A percentile compares a stretch with the other conserved stretches of the same genome.
phyloP scores from a whole-genome alignment of 306 rosid genomes.

The Lathyrus tuberosus region DNA sequence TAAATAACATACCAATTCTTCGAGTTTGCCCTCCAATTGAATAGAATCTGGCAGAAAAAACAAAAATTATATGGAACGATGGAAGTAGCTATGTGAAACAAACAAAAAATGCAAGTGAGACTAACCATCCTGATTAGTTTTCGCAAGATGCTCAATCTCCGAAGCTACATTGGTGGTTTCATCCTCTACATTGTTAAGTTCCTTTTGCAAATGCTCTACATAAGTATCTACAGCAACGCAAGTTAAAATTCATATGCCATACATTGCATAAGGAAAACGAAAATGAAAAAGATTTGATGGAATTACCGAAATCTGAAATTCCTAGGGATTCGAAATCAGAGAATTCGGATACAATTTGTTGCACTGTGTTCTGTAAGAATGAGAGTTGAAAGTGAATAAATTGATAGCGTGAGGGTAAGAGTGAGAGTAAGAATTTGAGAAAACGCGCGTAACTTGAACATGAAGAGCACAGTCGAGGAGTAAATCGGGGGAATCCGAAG shows the following conservation, averaged over 20 bases:
- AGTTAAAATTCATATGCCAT: conserved; percentile 1
- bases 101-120: background rate
- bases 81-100: background rate
- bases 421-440: background rate
- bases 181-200: conserved; percentile 52
- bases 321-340: conserved; percentile 46
- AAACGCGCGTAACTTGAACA: conserved; percentile 46
- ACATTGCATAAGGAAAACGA: background rate
- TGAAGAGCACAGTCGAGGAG: conserved; percentile 56
- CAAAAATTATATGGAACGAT: background rate
- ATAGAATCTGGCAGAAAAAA: conserved; percentile 53
- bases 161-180: conserved; percentile 46
- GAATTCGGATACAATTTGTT: conserved; percentile 58
- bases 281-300: background rate
- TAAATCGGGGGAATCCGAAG: conserved; percentile 46
- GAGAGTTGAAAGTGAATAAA: conserved; percentile 11
- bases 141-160: conserved; percentile 59
- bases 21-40: conserved; percentile 57
- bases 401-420: background rate
- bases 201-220: conserved; percentile 58
- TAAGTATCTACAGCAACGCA: conserved; percentile 53
- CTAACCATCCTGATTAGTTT: conserved; percentile 55
- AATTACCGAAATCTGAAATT: conserved; percentile 54
- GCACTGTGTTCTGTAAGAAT: conserved; percentile 53
- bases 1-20: conserved; percentile 55